Evolutionary conservation across 441 rosid species (phyloP), one percentile per base, ranked within the genome.

Genomic region (Sinapis alba): DNA sequence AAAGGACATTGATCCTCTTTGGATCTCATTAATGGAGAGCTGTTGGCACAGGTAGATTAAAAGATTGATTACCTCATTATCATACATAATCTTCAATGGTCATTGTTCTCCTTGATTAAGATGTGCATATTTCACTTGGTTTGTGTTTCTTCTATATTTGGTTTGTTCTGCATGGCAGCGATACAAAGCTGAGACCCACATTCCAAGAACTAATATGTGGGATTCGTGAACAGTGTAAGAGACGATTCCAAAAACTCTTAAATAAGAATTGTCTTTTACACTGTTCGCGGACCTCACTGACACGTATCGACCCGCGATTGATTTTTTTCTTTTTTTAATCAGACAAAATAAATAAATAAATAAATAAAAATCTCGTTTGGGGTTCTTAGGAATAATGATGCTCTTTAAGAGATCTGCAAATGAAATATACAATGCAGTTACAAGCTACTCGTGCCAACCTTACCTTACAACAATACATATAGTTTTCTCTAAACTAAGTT

Each of bases 171-270:
- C 65, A 43, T 26, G 7, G 62, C 89, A 95, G 99, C 19, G 94
- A 95, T 83, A 85, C 97, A 8, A 82, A 83, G 51, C 24, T 78
- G 78, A 89, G 98, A 34, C 97, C 99, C 8, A 72, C 92, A 9
- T 90, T 93, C 89, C 98, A 87, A 80, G 99, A 91, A 79, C 83
- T 93, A 67, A 78, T n/a, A n/a, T n/a, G n/a, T n/a, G n/a, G n/a
- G n/a, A n/a, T n/a, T n/a, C n/a, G n/a, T n/a, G n/a, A n/a, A n/a
- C n/a, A n/a, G n/a, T n/a, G n/a, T n/a, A n/a, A n/a, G n/a, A n/a
- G n/a, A n/a, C n/a, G n/a, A n/a, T n/a, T n/a, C n/a, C n/a, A n/a
- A n/a, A n/a, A n/a, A n/a, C n/a, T n/a, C n/a, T n/a, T n/a, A n/a
- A n/a, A n/a, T n/a, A n/a, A n/a, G n/a, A n/a, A n/a, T n/a, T n/a